Evolutionary conservation across 1,284 basidiomycete genomes (phyloP).

Genomic region (Naganishia cerealis): DNA sequence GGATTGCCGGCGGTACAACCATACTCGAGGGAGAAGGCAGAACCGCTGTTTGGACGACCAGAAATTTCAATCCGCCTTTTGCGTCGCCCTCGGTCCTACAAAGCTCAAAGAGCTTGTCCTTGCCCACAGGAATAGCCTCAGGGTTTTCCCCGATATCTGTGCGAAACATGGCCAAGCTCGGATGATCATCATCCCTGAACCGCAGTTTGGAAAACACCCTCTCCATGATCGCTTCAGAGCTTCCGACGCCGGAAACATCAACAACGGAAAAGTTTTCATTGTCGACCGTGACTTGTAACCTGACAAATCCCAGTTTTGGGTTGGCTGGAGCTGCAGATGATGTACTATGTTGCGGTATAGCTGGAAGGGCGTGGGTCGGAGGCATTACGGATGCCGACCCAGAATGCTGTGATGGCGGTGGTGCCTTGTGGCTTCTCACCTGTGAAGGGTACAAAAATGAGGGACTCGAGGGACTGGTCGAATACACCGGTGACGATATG

Average conservation of each 20-base stretch:
- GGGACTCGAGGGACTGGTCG: conserved; percentile 24
- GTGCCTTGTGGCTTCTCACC: conserved; percentile 10
- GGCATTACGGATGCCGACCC: neutral
- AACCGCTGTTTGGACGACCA: conserved; percentile 58
- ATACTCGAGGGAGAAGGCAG: conserved; percentile 44
- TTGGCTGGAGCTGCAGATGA: conserved; percentile 32
- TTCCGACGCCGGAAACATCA: conserved; percentile 70
- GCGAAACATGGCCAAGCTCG: conserved; percentile 73
- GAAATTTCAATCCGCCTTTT: conserved; percentile 74
- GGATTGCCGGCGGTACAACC: conserved; percentile 44
- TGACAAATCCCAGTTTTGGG: conserved; percentile 38
- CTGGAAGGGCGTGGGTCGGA: conserved; percentile 19
- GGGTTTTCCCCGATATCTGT: conserved; percentile 78
- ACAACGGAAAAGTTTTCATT: conserved; percentile 76
- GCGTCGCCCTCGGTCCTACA: conserved; percentile 71
- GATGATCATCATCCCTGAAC: conserved; percentile 77
- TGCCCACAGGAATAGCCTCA: conserved; percentile 67
- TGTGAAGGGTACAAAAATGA: conserved; percentile 17
- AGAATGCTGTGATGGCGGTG: conserved; percentile 1
- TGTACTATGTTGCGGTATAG: conserved; percentile 38
- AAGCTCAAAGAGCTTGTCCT: conserved; percentile 69
- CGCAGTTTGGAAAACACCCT: conserved; percentile 81
- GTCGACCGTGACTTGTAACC: conserved; percentile 68
- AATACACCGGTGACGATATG: conserved; percentile 23
- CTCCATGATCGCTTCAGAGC: conserved; percentile 74